Base-by-base conservation (phyloP, 352 stramenopile genomes). In the Albugo candida region DNA sequence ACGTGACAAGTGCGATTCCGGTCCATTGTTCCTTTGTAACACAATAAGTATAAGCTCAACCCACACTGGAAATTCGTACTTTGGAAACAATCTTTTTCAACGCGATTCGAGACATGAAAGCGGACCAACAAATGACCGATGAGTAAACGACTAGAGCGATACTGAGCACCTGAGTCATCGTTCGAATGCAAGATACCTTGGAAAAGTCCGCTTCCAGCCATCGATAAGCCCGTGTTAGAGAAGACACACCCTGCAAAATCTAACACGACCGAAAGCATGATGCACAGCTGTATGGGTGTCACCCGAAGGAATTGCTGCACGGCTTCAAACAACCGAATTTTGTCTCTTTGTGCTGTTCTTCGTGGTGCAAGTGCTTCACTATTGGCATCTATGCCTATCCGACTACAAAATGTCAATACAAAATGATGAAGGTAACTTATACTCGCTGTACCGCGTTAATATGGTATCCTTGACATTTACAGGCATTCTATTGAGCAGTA, bases 51-150 rank as follows among this genome's bases (percentile, higher is more conserved):
- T 24, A 5, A 21, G 13, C 10, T n/a, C 5, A 14, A 35, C 5
- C 0, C 14, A 11, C 38, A 13, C 8, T 18, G 13, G 5, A 46
- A 16, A 10, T 1, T n/a, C 51, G 17, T 40, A 64, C 54, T 45
- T 53, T 53, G 3, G 65, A 75, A 16, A 87, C 68, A 16, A 70
- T 16, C 56, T 86, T 91, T 51, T 81, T 74, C 11, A 91, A 58
- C 38, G 86, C 62, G 49, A 79, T 65, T 6, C 77, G 64, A 18
- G 75, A 91, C 37, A 91, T 61, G 34, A 91, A 58, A 47, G 74
- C 77, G 20, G 75, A 87, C 77, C 77, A 91, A 58, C 77, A 87
- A 54, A 91, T 84, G 31, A 91, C 75, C 14, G 73, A 84, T 47
- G 73, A 88, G 58, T 88, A 89, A 34, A 82, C 66, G 31, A 85